These are phyloP conservation scores for Scytalidium lignicola DNA, from an alignment of 2,329 filamentous ascomycete species.

Conservation along the genomic window DNA sequence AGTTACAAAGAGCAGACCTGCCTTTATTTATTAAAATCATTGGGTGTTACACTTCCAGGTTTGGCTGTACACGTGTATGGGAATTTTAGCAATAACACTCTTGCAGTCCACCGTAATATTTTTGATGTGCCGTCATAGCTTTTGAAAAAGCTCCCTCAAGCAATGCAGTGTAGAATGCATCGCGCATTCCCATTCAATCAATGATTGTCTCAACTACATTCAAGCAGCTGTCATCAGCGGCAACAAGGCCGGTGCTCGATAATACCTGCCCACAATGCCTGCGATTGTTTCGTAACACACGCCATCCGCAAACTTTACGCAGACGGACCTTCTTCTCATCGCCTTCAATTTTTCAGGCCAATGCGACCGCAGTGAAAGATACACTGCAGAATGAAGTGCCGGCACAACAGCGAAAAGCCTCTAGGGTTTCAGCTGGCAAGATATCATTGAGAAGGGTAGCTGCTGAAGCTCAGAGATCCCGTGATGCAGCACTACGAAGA, in stretches of 20 bases:
- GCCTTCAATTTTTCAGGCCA: slow-evolving; percentile 45
- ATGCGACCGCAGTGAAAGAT: slow-evolving; percentile 3
- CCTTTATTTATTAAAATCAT: no score
- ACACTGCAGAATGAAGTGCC: slow-evolving; percentile 5
- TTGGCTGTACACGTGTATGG: no score
- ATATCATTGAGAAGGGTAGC: slow-evolving; percentile 80
- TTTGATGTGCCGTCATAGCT: background rate
- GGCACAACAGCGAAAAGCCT: slow-evolving; percentile 36
- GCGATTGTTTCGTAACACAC: slow-evolving; percentile 12
- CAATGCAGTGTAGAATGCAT: background rate
- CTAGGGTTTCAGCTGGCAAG: slow-evolving; percentile 52
- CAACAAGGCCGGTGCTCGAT: slow-evolving; percentile 11
- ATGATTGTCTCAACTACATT: background rate
- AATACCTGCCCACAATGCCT: slow-evolving; percentile 19
- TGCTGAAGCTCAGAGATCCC: slow-evolving; percentile 70
- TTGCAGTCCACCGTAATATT: background rate
- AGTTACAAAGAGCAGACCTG: no score
- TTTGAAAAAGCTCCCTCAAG: background rate
- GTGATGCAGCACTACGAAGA: slow-evolving; percentile 30
- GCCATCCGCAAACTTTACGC: slow-evolving; percentile 33
- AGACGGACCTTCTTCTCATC: slow-evolving; percentile 63
- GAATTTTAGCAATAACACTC: background rate
- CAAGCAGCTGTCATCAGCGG: slow-evolving; percentile 10
- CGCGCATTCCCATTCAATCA: background rate
- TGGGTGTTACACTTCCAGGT: no score